Conservation (phyloP, 1,284 basidiomycete genomes). For the Dichomitus squalens region DNA sequence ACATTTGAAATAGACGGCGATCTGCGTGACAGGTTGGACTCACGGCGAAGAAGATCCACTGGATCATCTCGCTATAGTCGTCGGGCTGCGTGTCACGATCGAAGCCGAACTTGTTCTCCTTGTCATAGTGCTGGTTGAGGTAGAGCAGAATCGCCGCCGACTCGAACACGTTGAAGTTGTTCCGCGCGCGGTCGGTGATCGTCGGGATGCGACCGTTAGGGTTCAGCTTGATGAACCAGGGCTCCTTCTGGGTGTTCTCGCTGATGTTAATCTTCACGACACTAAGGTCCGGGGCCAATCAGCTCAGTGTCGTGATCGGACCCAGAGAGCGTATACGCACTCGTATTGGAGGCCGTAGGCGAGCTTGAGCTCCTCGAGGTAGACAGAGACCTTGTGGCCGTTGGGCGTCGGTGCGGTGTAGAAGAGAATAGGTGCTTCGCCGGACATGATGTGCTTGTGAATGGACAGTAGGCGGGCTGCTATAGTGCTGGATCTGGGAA, state of each 20-base stretch:
- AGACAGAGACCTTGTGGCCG: conserved; percentile 50
- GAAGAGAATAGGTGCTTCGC: conserved; percentile 53
- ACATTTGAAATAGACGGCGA: too few relatives aligned
- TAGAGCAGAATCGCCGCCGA: conserved; percentile 56
- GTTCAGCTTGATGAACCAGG: conserved; percentile 59
- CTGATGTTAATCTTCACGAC: conserved; percentile 37
- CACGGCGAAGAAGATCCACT: conserved; percentile 82
- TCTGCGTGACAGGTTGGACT: conserved; percentile 23
- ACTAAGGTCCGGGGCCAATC: conserved; percentile 28
- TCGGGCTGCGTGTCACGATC: conserved; percentile 37
- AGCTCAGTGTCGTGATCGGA: neutral
- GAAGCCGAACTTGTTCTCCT: conserved; percentile 52
- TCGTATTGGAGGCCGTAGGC: conserved; percentile 33
- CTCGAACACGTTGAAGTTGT: conserved; percentile 57
- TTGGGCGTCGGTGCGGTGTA: conserved; percentile 72
- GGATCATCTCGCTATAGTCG: conserved; percentile 59
- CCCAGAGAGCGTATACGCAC: conserved; percentile 20
- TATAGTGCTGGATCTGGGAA: neutral
- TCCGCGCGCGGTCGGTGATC: conserved; percentile 43
- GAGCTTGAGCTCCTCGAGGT: conserved; percentile 36
- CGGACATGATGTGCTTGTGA: conserved; percentile 17
- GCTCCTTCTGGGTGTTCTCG: conserved; percentile 54
- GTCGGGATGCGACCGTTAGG: conserved; percentile 65
- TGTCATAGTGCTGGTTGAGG: conserved; percentile 52
- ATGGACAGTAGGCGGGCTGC: neutral